These are phyloP conservation scores for Wickerhamomyces chambardii DNA, from an alignment of 805 yeast species.

Conservation along the genomic window DNA sequence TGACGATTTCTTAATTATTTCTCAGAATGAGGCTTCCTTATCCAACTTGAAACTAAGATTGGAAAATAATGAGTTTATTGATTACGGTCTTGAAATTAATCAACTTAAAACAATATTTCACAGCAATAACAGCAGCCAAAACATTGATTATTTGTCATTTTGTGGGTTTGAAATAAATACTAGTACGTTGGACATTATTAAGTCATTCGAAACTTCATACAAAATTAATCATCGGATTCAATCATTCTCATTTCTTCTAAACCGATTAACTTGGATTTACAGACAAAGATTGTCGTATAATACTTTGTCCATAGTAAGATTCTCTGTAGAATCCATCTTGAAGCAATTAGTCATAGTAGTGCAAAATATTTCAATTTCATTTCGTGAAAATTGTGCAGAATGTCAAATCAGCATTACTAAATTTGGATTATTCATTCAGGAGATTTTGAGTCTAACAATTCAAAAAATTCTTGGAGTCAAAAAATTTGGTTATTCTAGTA, in stretches of 20 bases:
- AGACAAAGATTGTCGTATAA: slow-evolving; percentile 23
- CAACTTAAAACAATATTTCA: slow-evolving; percentile 29
- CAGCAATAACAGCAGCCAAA: slow-evolving; percentile 14
- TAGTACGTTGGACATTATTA: slow-evolving; percentile 24
- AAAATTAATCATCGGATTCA: slow-evolving; percentile 7
- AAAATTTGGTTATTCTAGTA: too few species aligned
- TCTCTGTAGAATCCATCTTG: slow-evolving; percentile 8
- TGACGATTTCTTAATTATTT: slow-evolving; percentile 77
- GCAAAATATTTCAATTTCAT: slow-evolving; percentile 12
- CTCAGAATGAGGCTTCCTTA: slow-evolving; percentile 30
- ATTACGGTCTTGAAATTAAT: slow-evolving; percentile 16
- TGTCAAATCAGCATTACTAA: background rate
- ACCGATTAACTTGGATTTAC: slow-evolving; percentile 16
- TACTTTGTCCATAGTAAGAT: slow-evolving; percentile 10
- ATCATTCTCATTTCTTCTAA: slow-evolving; percentile 8
- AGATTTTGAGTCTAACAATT: background rate
- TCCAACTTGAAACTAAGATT: slow-evolving; percentile 31
- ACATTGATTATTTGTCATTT: slow-evolving; percentile 19
- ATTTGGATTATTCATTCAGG: slow-evolving; percentile 1
- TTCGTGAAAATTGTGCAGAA: slow-evolving; percentile 4
- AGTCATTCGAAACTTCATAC: slow-evolving; percentile 15
- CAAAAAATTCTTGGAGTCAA: too few species aligned
- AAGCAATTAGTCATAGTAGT: slow-evolving; percentile 10
- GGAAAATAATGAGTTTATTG: slow-evolving; percentile 10
- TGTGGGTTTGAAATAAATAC: slow-evolving; percentile 33